Evolutionary conservation across 2,329 filamentous ascomycete species (phyloP), one percentile per base, ranked within the genome.

Genomic region (Herpotrichia juniperi): DNA sequence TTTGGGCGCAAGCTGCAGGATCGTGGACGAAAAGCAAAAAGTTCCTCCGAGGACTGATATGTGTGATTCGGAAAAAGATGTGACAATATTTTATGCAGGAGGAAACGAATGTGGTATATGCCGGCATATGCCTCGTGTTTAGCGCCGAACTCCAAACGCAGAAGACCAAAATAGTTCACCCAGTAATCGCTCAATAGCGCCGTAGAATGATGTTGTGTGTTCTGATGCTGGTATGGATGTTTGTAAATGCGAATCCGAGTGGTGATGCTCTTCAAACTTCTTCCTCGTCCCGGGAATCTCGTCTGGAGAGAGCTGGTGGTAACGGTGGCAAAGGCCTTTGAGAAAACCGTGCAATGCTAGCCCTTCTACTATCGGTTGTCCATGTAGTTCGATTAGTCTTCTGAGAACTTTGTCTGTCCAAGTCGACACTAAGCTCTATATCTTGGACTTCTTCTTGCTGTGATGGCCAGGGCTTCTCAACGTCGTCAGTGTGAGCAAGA

Each of bases 1-100:
- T 14, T 26, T 42, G 10, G 22, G 16, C 39, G 21, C n/a, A 19
- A 21, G 35, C 8, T 14, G 35, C 22, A 21, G 22, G 35, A 17
- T n/a, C 6, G 22, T 3, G 26, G n/a, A 42, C 6, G n/a, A 42
- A 21, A 42, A 42, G 39, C 34, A 37, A 42, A 26, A 26, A 19
- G 26, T 6, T 25, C n/a, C 22, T 42, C n/a, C n/a, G n/a, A 10
- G 9, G 16, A 28, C 25, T 31, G 12, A n/a, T 10, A 45, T 30
- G 11, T 45, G 28, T 45, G 42, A 32, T 45, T 45, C 25, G 40
- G 21, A 19, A 45, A 25, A 42, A 45, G 25, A 25, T 42, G 35
- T 12, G 25, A 48, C 46, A n/a, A 22, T 39, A 19, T 28, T 21
- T 30, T 25, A 48, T 42, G 46, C 46, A 48, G 35, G 37, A 31